Evolutionary conservation across 345 rosid genomes (phyloP).

Genomic region (Populus euphratica): DNA sequence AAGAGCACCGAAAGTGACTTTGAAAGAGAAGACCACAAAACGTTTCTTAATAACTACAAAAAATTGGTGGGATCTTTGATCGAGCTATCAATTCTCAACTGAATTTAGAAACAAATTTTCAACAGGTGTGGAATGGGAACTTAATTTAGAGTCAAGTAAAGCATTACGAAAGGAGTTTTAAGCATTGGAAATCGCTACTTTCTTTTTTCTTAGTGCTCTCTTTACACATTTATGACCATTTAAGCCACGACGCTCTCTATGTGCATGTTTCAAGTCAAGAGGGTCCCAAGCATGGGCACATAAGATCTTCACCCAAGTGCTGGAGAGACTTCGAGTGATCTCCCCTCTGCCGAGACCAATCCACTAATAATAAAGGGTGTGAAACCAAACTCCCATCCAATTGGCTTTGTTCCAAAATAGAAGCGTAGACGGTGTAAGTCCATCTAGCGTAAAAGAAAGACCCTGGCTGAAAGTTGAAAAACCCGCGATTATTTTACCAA

Average conservation of each 20-base stretch:
- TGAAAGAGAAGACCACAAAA: neutral
- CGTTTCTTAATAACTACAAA: neutral
- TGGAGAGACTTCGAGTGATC: neutral
- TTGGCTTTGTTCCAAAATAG: neutral
- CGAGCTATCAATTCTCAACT: neutral
- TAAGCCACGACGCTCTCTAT: neutral
- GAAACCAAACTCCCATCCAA: neutral
- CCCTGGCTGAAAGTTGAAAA: neutral
- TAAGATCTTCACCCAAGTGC: neutral
- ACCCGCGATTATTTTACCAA: neutral
- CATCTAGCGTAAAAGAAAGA: neutral
- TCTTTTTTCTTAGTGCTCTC: too few relatives aligned
- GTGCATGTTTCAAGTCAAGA: neutral
- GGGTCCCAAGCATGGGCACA: neutral
- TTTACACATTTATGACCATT: neutral
- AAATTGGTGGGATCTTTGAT: neutral
- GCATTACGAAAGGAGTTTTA: neutral
- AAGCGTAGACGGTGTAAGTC: neutral
- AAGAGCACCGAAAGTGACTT: neutral
- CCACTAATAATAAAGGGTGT: neutral
- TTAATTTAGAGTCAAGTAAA: neutral
- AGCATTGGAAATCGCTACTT: neutral
- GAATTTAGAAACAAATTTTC: neutral
- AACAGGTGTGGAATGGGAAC: neutral
- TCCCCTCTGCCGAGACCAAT: neutral